Evolutionary conservation across 2,329 filamentous ascomycete species (phyloP), one percentile per base, ranked within the genome.

Genomic region (Stachybotrys echinatus): DNA sequence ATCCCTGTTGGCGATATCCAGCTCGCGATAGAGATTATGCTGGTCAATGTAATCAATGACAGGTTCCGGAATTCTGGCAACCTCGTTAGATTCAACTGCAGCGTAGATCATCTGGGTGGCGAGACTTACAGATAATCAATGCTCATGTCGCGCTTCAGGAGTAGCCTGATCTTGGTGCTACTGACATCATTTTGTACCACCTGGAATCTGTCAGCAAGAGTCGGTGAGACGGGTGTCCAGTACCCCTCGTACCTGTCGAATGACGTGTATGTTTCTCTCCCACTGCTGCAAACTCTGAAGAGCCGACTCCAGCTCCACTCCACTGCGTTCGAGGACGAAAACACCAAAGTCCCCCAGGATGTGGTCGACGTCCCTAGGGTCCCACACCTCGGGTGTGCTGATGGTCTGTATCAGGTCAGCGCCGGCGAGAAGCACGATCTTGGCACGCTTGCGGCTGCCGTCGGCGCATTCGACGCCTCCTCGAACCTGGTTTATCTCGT

Each of bases 231-330:
- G 27, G 27, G 27, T n/a, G 5, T 34, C 10, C 27, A 8, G 27
- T 8, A 34, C 10, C 27, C 27, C 14, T 34, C 27, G 48, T 54
- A 65, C 65, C 59, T 69, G 66, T 50, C 89, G 87, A 54, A 96
- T 92, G 48, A 95, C 87, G 62, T 89, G 85, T 53, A 96, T 84
- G 58, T 95, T 94, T 59, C 91, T 83, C 61, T 89, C 86, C 82
- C 87, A 96, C 52, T 84, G 81, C 63, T 90, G 85, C 45, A 96
- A 74, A 42, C 83, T 86, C n/a, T 87, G 84, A 43, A 96, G 77
- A 2, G 92, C 91, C 63, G 95, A 88, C 54, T 95, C 88, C 46
- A 95, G 87, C 61, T 95, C 89, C 20, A 90, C 95, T 40, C 92
- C 92, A 40, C 38, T 40, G 38, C 92, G 83, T 75, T 96, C 88